phyloP scores from a whole-genome alignment of 176 grass and related monocot species.

The Leersia perrieri region DNA sequence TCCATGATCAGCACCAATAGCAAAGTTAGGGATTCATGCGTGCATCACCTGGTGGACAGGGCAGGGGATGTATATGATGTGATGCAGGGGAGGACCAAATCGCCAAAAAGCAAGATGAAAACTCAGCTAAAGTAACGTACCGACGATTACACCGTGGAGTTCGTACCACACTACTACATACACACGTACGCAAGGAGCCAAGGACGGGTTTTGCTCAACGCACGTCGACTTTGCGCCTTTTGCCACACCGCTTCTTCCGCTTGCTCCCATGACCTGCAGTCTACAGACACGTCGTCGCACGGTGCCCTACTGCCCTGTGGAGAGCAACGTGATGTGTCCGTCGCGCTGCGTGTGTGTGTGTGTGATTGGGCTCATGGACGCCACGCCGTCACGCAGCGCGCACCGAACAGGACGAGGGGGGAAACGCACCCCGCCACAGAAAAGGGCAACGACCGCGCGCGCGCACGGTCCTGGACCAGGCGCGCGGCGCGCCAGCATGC shows the following conservation, averaged over 20 bases:
- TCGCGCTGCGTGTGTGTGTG: not conserved
- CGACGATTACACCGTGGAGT: not conserved
- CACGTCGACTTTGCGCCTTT: not conserved
- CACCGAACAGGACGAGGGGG: not conserved
- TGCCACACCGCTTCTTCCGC: not conserved
- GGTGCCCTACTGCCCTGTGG: no score
- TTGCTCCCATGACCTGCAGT: not conserved
- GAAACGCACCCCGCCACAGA: not conserved
- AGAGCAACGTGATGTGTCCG: no score
- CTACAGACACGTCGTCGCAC: not conserved
- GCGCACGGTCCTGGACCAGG: not conserved
- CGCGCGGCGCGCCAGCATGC: not conserved
- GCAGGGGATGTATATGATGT: not conserved
- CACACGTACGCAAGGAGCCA: no score
- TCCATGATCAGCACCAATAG: not conserved
- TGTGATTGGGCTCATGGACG: not conserved
- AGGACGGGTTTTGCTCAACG: not conserved
- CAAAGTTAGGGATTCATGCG: not conserved
- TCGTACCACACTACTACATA: no score
- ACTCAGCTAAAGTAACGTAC: not conserved
- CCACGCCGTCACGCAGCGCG: no score
- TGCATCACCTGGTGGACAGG: not conserved
- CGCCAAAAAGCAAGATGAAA: not conserved
- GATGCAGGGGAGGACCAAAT: not conserved
- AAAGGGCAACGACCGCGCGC: not conserved